Conservation (phyloP, 805 yeast genomes). For the Metschnikowia santaceciliae region DNA sequence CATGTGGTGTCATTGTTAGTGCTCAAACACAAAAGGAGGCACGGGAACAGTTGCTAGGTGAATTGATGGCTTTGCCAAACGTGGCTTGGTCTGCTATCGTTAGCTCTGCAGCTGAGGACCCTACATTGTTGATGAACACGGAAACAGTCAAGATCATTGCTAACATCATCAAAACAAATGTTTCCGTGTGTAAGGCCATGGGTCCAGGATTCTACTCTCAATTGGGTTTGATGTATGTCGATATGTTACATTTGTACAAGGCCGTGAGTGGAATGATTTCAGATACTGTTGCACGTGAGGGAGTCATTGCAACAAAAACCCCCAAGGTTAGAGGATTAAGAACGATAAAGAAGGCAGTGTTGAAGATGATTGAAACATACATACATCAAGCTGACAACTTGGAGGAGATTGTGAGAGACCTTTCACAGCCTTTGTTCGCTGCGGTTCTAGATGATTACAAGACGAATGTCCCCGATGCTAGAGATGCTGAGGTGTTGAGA, state of each 20-base stretch:
- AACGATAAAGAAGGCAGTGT: slow-evolving; percentile 91
- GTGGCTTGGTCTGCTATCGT: slow-evolving; percentile 92
- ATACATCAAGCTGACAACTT: slow-evolving; percentile 80
- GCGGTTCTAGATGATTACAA: slow-evolving; percentile 89
- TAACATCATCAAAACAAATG: slow-evolving; percentile 91
- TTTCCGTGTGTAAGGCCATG: slow-evolving; percentile 88
- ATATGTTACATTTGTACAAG: slow-evolving; percentile 82
- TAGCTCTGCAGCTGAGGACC: slow-evolving; percentile 78
- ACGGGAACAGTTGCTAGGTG: slow-evolving; percentile 67
- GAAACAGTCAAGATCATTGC: slow-evolving; percentile 92
- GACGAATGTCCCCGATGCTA: slow-evolving; percentile 87
- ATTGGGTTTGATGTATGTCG: slow-evolving; percentile 78
- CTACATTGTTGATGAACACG: slow-evolving; percentile 66
- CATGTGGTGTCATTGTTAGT: slow-evolving; percentile 89
- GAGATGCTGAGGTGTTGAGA: slow-evolving; percentile 95
- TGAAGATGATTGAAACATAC: slow-evolving; percentile 85
- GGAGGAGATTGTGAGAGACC: slow-evolving; percentile 77
- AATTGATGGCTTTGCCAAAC: slow-evolving; percentile 88
- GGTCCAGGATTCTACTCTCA: slow-evolving; percentile 91
- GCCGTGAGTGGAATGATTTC: slow-evolving; percentile 88
- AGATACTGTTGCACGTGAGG: slow-evolving; percentile 71
- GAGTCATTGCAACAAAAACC: slow-evolving; percentile 87
- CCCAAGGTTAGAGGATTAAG: slow-evolving; percentile 94
- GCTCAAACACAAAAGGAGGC: slow-evolving; percentile 72
- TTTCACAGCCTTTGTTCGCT: slow-evolving; percentile 75